Base-by-base conservation (phyloP, 2,329 filamentous ascomycete genomes). In the Fusarium coffeatum region DNA sequence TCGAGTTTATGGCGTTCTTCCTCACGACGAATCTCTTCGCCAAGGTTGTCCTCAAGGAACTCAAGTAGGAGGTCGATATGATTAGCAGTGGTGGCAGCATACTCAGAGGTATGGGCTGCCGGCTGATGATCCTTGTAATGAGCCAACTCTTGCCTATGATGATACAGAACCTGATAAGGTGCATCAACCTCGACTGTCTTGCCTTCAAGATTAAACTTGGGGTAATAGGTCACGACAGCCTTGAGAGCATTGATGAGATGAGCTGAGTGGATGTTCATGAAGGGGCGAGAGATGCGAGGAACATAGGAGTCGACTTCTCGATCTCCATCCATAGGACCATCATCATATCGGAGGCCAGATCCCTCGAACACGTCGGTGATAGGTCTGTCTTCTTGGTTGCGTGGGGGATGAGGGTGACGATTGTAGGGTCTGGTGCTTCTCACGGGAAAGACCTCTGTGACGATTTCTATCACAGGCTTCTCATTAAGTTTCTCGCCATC, bases 141-240 rank as follows among this genome's bases (percentile, higher is more conserved):
- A 9, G 78, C 77, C 11, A 88, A 78, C 23, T 82, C 83, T 5
- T 75, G 70, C 15, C 78, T 78, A 67, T 86, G 82, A 62, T 87
- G 85, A 46, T 83, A 78, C 16, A 88, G 77, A n/a, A 84, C 76
- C 8, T 76, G 76, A 69, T 86, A 87, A 3, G 86, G 86, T 6
- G 81, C 80, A 20, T 77, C 77, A 65, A 87, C 78, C 27, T 70
- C 74, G 56, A 83, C 76, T n/a, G 59, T 73, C 9, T 80, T 78
- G 42, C 73, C 80, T 1, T 77, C 72, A 50, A 84, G 78, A 43
- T 76, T 77, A 59, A 80, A 77, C 41, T 78, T 77, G 6, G 84
- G 84, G 66, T 86, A 86, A 68, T 85, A 86, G 25, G 76, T 78
- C 9, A 87, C 79, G 8, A 86, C 80, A 15, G 84, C 83, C 28